phyloP scores from a whole-genome alignment of 352 stramenopile genomes.

The Phytophthora europaea region DNA sequence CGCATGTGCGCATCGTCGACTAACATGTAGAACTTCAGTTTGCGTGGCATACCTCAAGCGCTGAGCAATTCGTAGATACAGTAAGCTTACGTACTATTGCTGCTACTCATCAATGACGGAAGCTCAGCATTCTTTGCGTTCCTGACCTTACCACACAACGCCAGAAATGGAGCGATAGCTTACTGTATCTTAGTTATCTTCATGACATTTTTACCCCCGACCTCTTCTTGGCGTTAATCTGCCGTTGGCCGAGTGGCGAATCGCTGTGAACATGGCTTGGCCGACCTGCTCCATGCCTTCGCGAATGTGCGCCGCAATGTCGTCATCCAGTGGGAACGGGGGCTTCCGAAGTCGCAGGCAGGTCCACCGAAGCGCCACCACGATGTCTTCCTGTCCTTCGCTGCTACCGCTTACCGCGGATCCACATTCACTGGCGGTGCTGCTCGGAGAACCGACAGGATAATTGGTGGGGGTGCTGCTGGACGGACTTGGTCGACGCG shows the following conservation, averaged over 20 bases:
- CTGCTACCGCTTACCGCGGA: not conserved
- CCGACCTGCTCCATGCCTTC: constrained; percentile 35
- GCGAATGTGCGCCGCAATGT: constrained; percentile 32
- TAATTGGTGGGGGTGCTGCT: not conserved
- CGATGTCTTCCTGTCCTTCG: constrained; percentile 27
- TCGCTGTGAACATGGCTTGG: constrained; percentile 37
- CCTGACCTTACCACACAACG: not conserved
- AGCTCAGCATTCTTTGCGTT: not conserved
- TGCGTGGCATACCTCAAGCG: not conserved
- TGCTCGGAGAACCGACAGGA: constrained; percentile 1
- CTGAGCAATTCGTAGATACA: not conserved
- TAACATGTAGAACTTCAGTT: not conserved
- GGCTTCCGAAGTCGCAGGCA: constrained; percentile 49
- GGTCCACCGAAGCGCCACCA: constrained; percentile 44
- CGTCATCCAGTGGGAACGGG: constrained; percentile 32
- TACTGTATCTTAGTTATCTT: not conserved
- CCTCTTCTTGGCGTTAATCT: not conserved
- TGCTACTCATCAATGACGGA: not conserved
- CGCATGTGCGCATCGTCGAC: not conserved
- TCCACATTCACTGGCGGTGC: constrained; percentile 2
- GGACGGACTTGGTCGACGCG: constrained; percentile 10
- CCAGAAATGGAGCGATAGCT: not conserved
- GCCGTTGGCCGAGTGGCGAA: constrained; percentile 22
- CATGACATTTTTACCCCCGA: not conserved
- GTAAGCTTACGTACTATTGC: not conserved